Conservation (phyloP, 139 green algal species). For the Yamagishiella unicocca region DNA sequence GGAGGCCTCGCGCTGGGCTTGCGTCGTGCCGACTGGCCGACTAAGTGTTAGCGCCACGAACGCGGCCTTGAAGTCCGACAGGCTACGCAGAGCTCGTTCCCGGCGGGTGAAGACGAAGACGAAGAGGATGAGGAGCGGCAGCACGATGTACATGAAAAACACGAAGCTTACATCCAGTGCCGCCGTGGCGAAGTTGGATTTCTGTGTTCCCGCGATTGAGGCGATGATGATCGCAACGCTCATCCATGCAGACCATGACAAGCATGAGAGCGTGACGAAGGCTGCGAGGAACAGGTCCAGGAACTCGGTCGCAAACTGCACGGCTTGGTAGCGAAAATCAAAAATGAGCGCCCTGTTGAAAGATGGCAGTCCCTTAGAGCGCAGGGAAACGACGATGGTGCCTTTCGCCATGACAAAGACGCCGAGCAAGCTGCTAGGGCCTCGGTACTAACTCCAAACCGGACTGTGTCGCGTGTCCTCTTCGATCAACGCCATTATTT, state of each 20-base stretch:
- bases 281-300: conserved; percentile 42
- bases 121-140: conserved; percentile 22
- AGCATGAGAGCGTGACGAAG: conserved; percentile 23
- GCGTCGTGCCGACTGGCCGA: not conserved
- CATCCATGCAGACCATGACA: conserved; percentile 54
- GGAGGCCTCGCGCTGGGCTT: not conserved
- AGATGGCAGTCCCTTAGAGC: conserved; percentile 42
- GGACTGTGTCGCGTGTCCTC: too few relatives aligned
- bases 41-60: conserved; percentile 18
- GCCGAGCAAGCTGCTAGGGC: too few relatives aligned
- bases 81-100: not conserved
- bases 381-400: conserved; percentile 49
- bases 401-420: conserved; percentile 50
- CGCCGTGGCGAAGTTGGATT: not conserved
- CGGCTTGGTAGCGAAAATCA: conserved; percentile 36
- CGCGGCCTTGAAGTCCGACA: conserved; percentile 5
- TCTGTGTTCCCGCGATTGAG: not conserved
- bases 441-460: too few relatives aligned
- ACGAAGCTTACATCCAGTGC: not conserved
- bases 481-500: too few relatives aligned
- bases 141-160: conserved; percentile 40
- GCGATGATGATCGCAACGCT: conserved; percentile 42
- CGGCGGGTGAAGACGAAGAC: not conserved
- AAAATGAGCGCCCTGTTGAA: conserved; percentile 29
- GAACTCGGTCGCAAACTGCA: conserved; percentile 48